Conservation (phyloP, 2,329 filamentous ascomycete species). For the Chrysoporthe puriensis region DNA sequence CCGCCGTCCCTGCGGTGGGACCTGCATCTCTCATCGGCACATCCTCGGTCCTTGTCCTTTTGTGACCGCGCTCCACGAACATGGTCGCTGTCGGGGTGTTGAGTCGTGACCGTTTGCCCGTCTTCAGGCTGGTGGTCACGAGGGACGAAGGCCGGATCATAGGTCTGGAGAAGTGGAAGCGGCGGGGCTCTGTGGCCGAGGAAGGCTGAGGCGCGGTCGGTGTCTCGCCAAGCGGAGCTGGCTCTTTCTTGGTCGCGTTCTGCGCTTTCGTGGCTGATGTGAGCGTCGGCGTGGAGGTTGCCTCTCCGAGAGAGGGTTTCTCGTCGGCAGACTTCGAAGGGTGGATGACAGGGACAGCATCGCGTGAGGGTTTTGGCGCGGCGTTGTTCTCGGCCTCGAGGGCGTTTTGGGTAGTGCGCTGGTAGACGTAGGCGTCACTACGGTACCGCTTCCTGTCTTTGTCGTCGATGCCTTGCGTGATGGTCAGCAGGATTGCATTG, state of each 20-base stretch:
- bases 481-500: conserved; percentile 12
- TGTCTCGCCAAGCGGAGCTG: background rate
- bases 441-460: conserved; percentile 56
- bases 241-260: background rate
- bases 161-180: conserved; percentile 59
- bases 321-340: conserved; percentile 48
- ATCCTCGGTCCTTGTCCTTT: conserved; percentile 31
- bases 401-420: conserved; percentile 47
- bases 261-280: conserved; percentile 2
- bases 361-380: conserved; percentile 31
- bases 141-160: conserved; percentile 43
- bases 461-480: conserved; percentile 51
- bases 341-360: conserved; percentile 51
- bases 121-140: conserved; percentile 35
- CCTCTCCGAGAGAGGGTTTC: conserved; percentile 31
- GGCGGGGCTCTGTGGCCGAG: conserved; percentile 46
- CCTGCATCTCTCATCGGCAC: conserved; percentile 23
- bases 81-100: conserved; percentile 48
- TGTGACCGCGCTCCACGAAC: conserved; percentile 58
- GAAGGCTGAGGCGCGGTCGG: conserved; percentile 16
- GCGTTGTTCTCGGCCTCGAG: conserved; percentile 35
- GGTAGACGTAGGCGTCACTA: conserved; percentile 59
- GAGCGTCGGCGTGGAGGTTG: conserved; percentile 22
- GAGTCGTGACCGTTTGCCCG: conserved; percentile 46
- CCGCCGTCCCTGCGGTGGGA: conserved; percentile 2